These are phyloP conservation scores for Eremochloa ophiuroides DNA, from an alignment of 176 grass and related monocot species.

Conservation along the genomic window DNA sequence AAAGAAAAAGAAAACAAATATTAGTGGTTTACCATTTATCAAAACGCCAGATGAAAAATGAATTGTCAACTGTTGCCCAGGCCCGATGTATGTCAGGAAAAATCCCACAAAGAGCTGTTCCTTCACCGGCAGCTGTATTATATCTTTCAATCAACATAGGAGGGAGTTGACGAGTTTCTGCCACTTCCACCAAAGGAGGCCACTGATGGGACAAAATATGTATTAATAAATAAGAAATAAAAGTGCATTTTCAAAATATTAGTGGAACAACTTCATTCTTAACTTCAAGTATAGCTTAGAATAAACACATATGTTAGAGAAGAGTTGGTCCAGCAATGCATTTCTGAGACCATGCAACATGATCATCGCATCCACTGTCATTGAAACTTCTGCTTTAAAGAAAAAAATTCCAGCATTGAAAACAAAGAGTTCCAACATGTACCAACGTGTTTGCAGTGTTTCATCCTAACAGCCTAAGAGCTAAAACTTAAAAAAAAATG, in stretches of 20 bases:
- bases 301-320: not conserved
- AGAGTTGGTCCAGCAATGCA: not conserved
- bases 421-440: not conserved
- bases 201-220: slow-evolving; percentile 43
- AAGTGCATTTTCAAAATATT: not conserved
- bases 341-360: not conserved
- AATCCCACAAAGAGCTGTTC: slow-evolving; percentile 92
- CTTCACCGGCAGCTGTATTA: slow-evolving; percentile 82
- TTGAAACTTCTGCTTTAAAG: not conserved
- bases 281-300: slow-evolving; percentile 13
- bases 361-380: not conserved
- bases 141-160: slow-evolving; percentile 87
- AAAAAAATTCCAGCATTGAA: not conserved
- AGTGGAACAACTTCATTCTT: slow-evolving; percentile 12
- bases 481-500: not conserved
- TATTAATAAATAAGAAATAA: slow-evolving; percentile 2
- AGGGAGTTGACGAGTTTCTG: slow-evolving; percentile 77
- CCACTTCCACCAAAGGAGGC: slow-evolving; percentile 92
- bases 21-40: slow-evolving; percentile 73
- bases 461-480: not conserved
- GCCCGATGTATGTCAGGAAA: slow-evolving; percentile 82
- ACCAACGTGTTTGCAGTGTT: not conserved
- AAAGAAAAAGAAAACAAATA: not conserved
- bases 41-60: slow-evolving; percentile 85
- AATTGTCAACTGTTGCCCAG: slow-evolving; percentile 98